phyloP scores from a whole-genome alignment of 2,329 filamentous ascomycete genomes.

The Paracorniculantispora psalliotae region DNA sequence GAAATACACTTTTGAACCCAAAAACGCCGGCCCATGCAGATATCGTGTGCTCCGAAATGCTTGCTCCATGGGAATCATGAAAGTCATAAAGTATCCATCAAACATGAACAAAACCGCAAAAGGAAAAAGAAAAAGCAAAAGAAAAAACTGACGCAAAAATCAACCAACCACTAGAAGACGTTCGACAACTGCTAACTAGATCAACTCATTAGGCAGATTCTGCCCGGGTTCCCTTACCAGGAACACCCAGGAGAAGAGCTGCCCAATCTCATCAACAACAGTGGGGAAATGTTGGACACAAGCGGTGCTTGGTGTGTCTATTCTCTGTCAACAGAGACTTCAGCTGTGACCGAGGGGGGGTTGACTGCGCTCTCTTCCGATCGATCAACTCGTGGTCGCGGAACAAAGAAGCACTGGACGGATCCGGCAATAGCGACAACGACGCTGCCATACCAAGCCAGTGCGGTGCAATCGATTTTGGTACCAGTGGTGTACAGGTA shows the following conservation, averaged over 20 bases:
- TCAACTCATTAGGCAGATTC: conserved; percentile 9
- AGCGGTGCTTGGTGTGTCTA: conserved; percentile 5
- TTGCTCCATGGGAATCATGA: conserved; percentile 11
- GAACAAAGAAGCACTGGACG: conserved; percentile 55
- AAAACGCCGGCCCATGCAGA: conserved; percentile 11
- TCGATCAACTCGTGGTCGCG: conserved; percentile 25
- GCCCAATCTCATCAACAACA: conserved; percentile 12
- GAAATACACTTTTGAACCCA: conserved; percentile 9
- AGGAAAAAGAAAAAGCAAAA: background rate
- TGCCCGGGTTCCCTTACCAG: conserved; percentile 9
- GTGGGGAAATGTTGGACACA: background rate
- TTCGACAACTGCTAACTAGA: conserved; percentile 4
- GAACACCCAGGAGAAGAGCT: conserved; percentile 6
- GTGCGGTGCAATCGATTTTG: conserved; percentile 52
- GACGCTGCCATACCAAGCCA: conserved; percentile 61
- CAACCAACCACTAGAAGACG: background rate
- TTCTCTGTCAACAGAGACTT: conserved; percentile 22
- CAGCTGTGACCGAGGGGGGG: conserved; percentile 22
- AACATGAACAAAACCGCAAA: background rate
- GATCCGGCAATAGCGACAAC: conserved; percentile 52
- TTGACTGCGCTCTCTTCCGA: conserved; percentile 26
- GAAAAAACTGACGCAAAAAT: background rate
- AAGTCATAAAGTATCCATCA: background rate
- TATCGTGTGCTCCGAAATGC: conserved; percentile 13
- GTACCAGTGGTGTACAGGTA: conserved; percentile 59